Base-by-base conservation (phyloP, 2,329 filamentous ascomycete genomes). In the Massarina eburnea region DNA sequence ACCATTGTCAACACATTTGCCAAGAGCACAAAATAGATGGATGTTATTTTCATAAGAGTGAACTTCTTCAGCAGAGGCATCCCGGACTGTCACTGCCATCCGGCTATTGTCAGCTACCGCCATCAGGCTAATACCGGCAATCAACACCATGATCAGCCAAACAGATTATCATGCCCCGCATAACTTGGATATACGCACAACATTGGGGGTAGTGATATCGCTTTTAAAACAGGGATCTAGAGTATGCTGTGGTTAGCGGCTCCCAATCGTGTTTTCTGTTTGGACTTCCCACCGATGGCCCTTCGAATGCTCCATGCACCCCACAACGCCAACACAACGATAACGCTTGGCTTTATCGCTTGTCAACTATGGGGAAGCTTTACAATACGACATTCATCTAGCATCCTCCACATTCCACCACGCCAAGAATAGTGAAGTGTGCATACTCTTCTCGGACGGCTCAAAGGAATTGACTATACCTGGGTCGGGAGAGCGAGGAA, bases 101-200 rank as follows among this genome's bases (percentile, higher is more conserved):
- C 58, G 61, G 62, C 40, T 64, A 54, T 55, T 57, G 29, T 58
- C 38, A 22, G 34, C 44, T 43, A 29, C 38, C 42, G 46, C 48
- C 30, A 55, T 52, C 59, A 64, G 62, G 57, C 59, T 68, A 67
- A 66, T 62, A 30, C 51, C 54, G 49, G 55, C 39, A 58, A 51
- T 52, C 52, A 55, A 57, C 52, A 41, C 33, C 7, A 19, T n/a
- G 32, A 40, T n/a, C n/a, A n/a, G n/a, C 24, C 39, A 43, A 44
- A 45, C 37, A 34, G 20, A 34, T 17, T 35, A 44, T 41, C 51
- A 48, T 55, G 62, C 62, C 58, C 64, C 63, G 52, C 60, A 65
- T 45, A 55, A 32, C 44, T 34, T 50, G 40, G 39, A 51, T 51
- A 52, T 53, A 54, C 45, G 42, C 50, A 64, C n/a, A n/a, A n/a